These are phyloP conservation scores for Phytophthora colocasiae DNA, from an alignment of 352 stramenopile species.

Conservation along the genomic window DNA sequence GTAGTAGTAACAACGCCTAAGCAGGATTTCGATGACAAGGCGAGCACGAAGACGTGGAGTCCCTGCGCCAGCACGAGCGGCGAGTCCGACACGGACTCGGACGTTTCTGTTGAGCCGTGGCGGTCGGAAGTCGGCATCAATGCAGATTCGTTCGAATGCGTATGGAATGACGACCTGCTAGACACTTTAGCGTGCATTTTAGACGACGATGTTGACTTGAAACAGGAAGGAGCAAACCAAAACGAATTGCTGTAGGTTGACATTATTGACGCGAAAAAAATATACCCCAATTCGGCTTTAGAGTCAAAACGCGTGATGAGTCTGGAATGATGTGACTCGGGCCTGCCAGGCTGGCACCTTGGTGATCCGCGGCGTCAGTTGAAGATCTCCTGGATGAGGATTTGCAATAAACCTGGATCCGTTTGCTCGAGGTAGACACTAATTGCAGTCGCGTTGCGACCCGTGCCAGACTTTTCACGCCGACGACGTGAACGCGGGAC, in stretches of 20 bases:
- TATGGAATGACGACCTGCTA: conserved; percentile 38
- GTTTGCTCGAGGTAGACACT: conserved; percentile 2
- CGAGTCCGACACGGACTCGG: conserved; percentile 18
- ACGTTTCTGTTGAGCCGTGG: conserved; percentile 13
- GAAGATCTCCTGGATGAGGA: conserved; percentile 11
- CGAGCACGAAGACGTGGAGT: conserved; percentile 8
- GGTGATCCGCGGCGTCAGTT: conserved; percentile 11
- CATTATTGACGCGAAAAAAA: conserved; percentile 11
- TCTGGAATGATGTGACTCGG: not conserved
- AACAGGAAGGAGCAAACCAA: not conserved
- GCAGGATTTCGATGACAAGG: not conserved
- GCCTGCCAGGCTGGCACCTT: conserved; percentile 1
- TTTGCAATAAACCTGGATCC: conserved; percentile 3
- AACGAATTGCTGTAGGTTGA: conserved; percentile 7
- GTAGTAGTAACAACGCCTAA: conserved; percentile 2
- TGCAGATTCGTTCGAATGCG: conserved; percentile 16
- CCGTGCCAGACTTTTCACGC: conserved; percentile 1
- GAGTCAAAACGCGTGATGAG: conserved; percentile 6
- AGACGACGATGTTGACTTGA: conserved; percentile 20
- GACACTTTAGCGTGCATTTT: conserved; percentile 41
- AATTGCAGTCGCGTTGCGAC: not conserved
- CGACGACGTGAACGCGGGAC: too few species aligned
- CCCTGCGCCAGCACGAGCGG: conserved; percentile 9
- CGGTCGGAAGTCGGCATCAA: conserved; percentile 9
- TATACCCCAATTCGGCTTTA: not conserved